A percentile compares a stretch with the other conserved stretches of the same genome.
phyloP scores from a whole-genome alignment of 768 basidiomycete genomes.

The Inosperma sp. region DNA sequence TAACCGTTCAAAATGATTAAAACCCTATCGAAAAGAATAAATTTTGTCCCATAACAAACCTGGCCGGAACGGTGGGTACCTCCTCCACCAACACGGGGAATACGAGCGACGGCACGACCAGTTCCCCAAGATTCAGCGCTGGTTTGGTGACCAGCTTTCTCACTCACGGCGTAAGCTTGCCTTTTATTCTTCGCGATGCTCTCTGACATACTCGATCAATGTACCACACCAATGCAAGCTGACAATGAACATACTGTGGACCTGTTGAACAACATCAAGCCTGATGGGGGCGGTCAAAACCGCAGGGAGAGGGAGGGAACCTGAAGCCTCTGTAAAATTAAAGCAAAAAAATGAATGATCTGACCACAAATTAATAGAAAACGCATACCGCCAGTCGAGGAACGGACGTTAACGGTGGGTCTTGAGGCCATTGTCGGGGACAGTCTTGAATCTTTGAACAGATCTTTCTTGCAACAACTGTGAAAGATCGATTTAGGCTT shows the following conservation, averaged over 20 bases:
- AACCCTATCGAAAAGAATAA: constrained; percentile 1
- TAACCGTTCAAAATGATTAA: constrained; percentile 25
- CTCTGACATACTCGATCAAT: constrained; percentile 51
- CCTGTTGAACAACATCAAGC: constrained; percentile 96
- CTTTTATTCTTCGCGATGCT: constrained; percentile 97
- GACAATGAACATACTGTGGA: constrained; percentile 79
- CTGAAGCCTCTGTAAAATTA: constrained; percentile 63
- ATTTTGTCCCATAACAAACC: constrained; percentile 39
- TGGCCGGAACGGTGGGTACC: constrained; percentile 99
- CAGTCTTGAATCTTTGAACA: constrained; percentile 43
- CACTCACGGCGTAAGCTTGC: constrained; percentile 94
- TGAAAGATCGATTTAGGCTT: constrained; percentile 32
- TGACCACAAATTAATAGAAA: not conserved
- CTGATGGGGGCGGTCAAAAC: constrained; percentile 98
- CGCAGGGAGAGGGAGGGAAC: constrained; percentile 88
- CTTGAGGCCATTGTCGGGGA: constrained; percentile 76
- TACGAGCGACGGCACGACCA: constrained; percentile 99
- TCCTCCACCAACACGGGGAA: constrained; percentile 98
- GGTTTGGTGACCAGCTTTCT: constrained; percentile 99
- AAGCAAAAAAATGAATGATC: constrained; percentile 12
- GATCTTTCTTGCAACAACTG: constrained; percentile 24
- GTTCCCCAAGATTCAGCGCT: constrained; percentile 99
- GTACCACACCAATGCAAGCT: not conserved
- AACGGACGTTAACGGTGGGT: constrained; percentile 84
- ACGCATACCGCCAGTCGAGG: constrained; percentile 64